Percentiles rank a stretch among this genome's conserved stretches.
phyloP scores from a whole-genome alignment of 2,329 filamentous ascomycete species.

The Aureobasidium melanogenum region DNA sequence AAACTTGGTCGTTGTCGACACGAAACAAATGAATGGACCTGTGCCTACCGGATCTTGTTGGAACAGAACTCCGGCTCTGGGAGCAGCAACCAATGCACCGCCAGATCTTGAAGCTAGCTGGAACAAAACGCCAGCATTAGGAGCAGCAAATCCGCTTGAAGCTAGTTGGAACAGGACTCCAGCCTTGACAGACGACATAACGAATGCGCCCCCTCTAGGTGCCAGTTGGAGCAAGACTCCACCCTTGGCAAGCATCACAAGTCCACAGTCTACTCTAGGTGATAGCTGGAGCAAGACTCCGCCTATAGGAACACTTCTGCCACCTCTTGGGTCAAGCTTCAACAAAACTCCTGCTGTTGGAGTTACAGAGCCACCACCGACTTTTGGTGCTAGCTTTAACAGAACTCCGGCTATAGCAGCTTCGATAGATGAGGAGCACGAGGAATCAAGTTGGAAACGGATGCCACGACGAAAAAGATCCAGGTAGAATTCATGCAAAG shows the following conservation, averaged over 20 bases:
- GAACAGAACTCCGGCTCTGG: not conserved
- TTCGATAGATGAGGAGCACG: not conserved
- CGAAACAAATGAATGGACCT: not conserved
- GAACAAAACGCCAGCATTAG: not conserved
- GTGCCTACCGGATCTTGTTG: not conserved
- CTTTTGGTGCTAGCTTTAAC: not conserved
- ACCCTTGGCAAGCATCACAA: not conserved
- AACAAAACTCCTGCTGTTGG: not conserved
- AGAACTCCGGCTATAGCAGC: not conserved
- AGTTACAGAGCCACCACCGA: not conserved
- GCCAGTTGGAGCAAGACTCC: not conserved
- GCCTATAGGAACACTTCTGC: not conserved
- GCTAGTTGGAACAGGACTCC: not conserved
- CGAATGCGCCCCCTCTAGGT: not conserved
- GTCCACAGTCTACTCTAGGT: not conserved
- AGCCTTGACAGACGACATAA: not conserved
- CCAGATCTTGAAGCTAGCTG: not conserved
- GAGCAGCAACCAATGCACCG: not conserved
- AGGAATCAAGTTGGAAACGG: not conserved
- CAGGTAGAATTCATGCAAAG: not conserved
- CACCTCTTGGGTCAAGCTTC: not conserved
- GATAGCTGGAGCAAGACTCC: not conserved
- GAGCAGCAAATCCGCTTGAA: not conserved
- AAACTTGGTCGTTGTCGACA: not conserved
- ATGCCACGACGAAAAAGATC: not conserved